Percentiles rank a stretch among this genome's conserved stretches.
phyloP scores from a whole-genome alignment of 352 stramenopile species.

The Pythium myriotylum region DNA sequence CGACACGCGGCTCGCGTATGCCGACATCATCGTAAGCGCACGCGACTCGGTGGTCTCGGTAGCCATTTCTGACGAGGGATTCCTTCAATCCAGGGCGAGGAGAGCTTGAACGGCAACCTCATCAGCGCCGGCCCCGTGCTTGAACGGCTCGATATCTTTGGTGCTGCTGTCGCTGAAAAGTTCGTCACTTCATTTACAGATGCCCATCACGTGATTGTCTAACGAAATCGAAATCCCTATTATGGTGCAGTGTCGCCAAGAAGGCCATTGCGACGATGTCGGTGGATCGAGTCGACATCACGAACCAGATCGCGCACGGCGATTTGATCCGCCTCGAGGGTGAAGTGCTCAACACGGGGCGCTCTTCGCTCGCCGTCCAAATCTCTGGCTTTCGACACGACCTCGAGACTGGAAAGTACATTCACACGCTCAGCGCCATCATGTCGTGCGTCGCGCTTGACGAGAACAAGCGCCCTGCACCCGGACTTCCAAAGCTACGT shows the following conservation, averaged over 20 bases:
- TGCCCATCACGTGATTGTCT: no score
- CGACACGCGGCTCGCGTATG: constrained; percentile 46
- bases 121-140: constrained; percentile 37
- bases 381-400: constrained; percentile 73
- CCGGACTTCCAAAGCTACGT: constrained; percentile 49
- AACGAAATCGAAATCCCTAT: no score
- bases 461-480: constrained; percentile 58
- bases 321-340: constrained; percentile 68
- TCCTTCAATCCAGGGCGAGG: constrained; percentile 30
- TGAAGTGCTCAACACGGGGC: constrained; percentile 62
- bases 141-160: constrained; percentile 57
- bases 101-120: constrained; percentile 35
- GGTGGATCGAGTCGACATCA: constrained; percentile 69
- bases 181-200: no score
- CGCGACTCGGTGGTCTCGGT: background rate
- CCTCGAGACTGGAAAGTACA: constrained; percentile 62
- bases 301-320: constrained; percentile 61
- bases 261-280: constrained; percentile 69
- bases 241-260: constrained; percentile 43
- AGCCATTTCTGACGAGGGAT: background rate
- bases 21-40: constrained; percentile 39
- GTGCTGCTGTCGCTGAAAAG: constrained; percentile 65
- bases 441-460: constrained; percentile 76
- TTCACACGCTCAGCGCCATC: constrained; percentile 69
- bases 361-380: constrained; percentile 58